Conservation (phyloP, 2,329 filamentous ascomycete species). For the Clonostachys sp. region DNA sequence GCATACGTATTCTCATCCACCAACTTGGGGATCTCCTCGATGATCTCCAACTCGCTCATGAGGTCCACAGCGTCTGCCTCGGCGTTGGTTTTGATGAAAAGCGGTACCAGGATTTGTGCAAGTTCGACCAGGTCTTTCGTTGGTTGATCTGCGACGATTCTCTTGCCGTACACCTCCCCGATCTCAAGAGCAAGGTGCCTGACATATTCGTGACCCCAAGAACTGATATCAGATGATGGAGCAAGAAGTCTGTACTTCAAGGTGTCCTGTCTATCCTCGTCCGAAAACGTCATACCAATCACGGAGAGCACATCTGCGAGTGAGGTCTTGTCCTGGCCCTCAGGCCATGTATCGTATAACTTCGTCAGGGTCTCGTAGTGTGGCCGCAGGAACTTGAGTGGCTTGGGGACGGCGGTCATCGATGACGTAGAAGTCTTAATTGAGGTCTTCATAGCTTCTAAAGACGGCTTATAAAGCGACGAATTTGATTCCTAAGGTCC, state of each 20-base stretch:
- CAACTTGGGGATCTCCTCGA: conserved; percentile 83
- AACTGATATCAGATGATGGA: conserved; percentile 86
- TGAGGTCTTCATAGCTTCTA: conserved; percentile 95
- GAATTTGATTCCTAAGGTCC: conserved; percentile 67
- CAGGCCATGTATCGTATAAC: conserved; percentile 85
- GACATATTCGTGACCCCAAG: conserved; percentile 98
- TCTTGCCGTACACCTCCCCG: conserved; percentile 86
- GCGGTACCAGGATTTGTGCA: conserved; percentile 78
- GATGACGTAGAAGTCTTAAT: conserved; percentile 99
- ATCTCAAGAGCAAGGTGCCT: conserved; percentile 94
- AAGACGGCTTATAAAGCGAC: conserved; percentile 82
- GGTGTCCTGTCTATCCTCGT: conserved; percentile 92
- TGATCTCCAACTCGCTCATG: conserved; percentile 95
- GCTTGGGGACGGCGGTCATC: conserved; percentile 98
- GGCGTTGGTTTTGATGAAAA: conserved; percentile 95
- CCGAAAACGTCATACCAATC: conserved; percentile 97
- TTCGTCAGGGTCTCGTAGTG: conserved; percentile 89
- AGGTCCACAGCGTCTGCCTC: conserved; percentile 97
- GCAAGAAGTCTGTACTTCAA: conserved; percentile 91
- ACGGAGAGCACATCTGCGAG: conserved; percentile 95
- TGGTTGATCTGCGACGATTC: conserved; percentile 79
- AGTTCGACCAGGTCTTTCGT: conserved; percentile 82
- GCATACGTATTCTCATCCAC: conserved; percentile 92
- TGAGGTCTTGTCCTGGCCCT: conserved; percentile 78
- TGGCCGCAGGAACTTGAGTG: conserved; percentile 93